These are phyloP conservation scores for Plicaturopsis crispa DNA, from an alignment of 768 basidiomycete species.

Conservation along the genomic window DNA sequence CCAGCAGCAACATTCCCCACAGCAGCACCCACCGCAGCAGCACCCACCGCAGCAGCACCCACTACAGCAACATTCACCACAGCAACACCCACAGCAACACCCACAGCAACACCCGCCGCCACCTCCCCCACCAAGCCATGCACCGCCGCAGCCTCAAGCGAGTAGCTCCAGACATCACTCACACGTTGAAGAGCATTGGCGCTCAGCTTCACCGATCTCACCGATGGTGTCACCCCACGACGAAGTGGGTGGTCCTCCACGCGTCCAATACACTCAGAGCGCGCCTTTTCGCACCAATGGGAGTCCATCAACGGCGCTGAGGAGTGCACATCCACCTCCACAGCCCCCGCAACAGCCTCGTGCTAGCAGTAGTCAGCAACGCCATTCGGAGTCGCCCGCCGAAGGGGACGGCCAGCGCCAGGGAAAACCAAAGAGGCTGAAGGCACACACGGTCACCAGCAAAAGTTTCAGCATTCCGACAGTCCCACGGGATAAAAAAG, in stretches of 20 bases:
- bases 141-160: constrained; percentile 1
- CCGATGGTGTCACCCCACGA: no score
- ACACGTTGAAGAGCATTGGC: no score
- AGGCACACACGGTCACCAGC: constrained; percentile 74
- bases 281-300: no score
- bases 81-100: constrained; percentile 3
- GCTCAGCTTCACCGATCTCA: no score
- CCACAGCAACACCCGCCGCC: constrained; percentile 1
- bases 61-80: constrained; percentile 5
- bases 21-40: constrained; percentile 7
- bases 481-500: constrained; percentile 67
- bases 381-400: background rate
- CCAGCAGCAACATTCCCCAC: constrained; percentile 5
- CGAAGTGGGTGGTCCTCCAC: no score
- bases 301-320: no score
- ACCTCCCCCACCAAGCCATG: constrained; percentile 2
- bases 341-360: no score
- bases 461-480: constrained; percentile 73
- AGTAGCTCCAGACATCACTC: background rate
- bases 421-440: constrained; percentile 69
- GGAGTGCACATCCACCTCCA: no score
- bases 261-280: no score
- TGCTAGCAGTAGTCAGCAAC: constrained; percentile 1
- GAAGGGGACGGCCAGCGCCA: constrained; percentile 21
- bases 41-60: constrained; percentile 10